Conservation (phyloP, 2,329 filamentous ascomycete species). For the Trichoderma koningiopsis region DNA sequence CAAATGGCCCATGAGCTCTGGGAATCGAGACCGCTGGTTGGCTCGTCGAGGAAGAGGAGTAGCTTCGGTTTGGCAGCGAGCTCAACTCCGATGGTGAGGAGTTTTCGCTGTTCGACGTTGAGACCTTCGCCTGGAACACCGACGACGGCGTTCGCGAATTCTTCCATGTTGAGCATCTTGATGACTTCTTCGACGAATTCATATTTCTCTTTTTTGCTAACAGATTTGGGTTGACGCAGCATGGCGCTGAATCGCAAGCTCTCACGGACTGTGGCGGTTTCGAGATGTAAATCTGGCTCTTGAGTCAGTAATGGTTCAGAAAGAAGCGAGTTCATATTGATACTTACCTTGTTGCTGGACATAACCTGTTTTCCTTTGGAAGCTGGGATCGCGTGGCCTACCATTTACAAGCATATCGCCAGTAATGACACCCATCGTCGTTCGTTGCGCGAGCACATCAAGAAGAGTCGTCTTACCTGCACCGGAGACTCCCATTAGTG, state of each 20-base stretch:
- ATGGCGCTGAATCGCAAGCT: constrained; percentile 58
- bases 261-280: constrained; percentile 58
- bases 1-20: constrained; percentile 67
- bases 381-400: constrained; percentile 55
- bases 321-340: not conserved
- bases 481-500: constrained; percentile 66
- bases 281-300: constrained; percentile 54
- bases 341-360: constrained; percentile 63
- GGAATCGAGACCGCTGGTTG: constrained; percentile 63
- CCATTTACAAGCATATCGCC: constrained; percentile 69
- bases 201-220: constrained; percentile 60
- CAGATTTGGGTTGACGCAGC: constrained; percentile 57
- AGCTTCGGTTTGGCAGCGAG: constrained; percentile 59
- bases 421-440: constrained; percentile 63
- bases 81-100: constrained; percentile 64
- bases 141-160: constrained; percentile 67
- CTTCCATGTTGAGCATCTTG: constrained; percentile 66
- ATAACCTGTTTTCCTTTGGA: constrained; percentile 67
- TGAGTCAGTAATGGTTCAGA: constrained; percentile 11
- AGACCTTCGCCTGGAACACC: constrained; percentile 63
- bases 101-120: constrained; percentile 64
- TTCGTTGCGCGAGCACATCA: constrained; percentile 51
- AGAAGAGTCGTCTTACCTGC: constrained; percentile 49
- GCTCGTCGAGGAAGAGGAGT: constrained; percentile 64
- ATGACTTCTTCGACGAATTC: constrained; percentile 66